Evolutionary conservation across 257 asterid genomes (phyloP), one percentile per base, ranked within the genome.

Genomic region (Agastache rugosa): DNA sequence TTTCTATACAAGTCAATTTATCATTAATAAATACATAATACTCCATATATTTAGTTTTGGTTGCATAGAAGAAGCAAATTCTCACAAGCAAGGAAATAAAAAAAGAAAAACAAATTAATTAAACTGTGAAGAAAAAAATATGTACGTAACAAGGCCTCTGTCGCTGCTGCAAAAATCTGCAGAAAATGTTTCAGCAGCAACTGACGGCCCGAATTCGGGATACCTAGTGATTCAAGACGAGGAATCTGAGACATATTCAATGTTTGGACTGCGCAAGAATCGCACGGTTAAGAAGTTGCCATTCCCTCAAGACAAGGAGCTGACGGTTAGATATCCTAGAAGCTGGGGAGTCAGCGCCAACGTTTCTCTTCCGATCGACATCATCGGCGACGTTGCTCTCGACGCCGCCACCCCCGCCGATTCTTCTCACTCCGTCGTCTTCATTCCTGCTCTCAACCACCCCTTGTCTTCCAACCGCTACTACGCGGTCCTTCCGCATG

Each of bases 201-300:
- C 91, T 0, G 88, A 85, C 23, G 97, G 90, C 69, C 95, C 95
- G 17, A 84, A 88, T 71, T 87, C 93, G 0, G 95, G 97, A 5
- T 91, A 65, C 79, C 71, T 91, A 12, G 87, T 87, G 2, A 73
- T 90, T 42, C 91, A 84, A 55, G 97, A 88, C 62, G 87, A 75
- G 64, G 95, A 85, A 73, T 81, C 93, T 1, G 90, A 83, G 72
- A 83, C 86, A 0, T 83, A 85, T 51, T 63, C 72, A 0, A 85
- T 31, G 44, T 87, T 88, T 29, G 97, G 93, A 15, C 67, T 66
- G 59, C 75, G 82, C 75, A 85, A 84, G 87, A 84, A 82, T 15
- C 56, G 71, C 17, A 75, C 69, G 37, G 75, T 90, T 3, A 8
- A 50, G 29, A 71, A 83, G 11, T 42, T 88, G 22, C 93, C 77